Percentiles rank a stretch among this genome's conserved stretches.
phyloP scores from a whole-genome alignment of 2,329 filamentous ascomycete genomes.

The Aspergillus phoenicis region DNA sequence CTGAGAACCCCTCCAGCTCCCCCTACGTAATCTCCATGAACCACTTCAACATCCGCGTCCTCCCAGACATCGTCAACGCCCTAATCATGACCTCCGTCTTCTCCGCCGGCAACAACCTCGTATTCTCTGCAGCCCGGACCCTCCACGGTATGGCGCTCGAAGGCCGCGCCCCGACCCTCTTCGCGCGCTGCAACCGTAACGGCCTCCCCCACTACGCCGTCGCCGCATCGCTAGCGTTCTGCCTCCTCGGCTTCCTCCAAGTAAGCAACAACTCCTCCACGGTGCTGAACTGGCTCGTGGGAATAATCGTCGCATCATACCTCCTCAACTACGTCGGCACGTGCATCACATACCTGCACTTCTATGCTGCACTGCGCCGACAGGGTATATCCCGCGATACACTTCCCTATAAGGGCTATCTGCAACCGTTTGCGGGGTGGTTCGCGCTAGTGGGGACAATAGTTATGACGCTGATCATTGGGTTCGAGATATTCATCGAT shows the following conservation, averaged over 20 bases:
- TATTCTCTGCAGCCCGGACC: slow-evolving; percentile 66
- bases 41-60: slow-evolving; percentile 59
- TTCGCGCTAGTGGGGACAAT: slow-evolving; percentile 64
- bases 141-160: slow-evolving; percentile 67
- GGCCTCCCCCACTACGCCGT: slow-evolving; percentile 75
- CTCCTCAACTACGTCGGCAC: slow-evolving; percentile 55
- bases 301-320: slow-evolving; percentile 32
- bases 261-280: slow-evolving; percentile 63
- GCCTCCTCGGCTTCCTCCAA: slow-evolving; percentile 72
- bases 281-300: slow-evolving; percentile 55
- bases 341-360: slow-evolving; percentile 69
- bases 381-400: slow-evolving; percentile 68
- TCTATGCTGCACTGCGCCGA: slow-evolving; percentile 65
- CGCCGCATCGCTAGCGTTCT: slow-evolving; percentile 62
- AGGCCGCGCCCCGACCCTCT: slow-evolving; percentile 57
- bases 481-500: slow-evolving; percentile 71
- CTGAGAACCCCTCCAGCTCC: slow-evolving; percentile 37
- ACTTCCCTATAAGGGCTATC: slow-evolving; percentile 67
- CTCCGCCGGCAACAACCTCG: slow-evolving; percentile 65
- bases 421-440: slow-evolving; percentile 72
- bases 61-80: slow-evolving; percentile 70
- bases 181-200: slow-evolving; percentile 54
- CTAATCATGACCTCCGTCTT: slow-evolving; percentile 67
- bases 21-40: slow-evolving; percentile 69
- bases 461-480: slow-evolving; percentile 70